phyloP scores from a whole-genome alignment of 345 rosid genomes.

The Gossypium ekmanianum region DNA sequence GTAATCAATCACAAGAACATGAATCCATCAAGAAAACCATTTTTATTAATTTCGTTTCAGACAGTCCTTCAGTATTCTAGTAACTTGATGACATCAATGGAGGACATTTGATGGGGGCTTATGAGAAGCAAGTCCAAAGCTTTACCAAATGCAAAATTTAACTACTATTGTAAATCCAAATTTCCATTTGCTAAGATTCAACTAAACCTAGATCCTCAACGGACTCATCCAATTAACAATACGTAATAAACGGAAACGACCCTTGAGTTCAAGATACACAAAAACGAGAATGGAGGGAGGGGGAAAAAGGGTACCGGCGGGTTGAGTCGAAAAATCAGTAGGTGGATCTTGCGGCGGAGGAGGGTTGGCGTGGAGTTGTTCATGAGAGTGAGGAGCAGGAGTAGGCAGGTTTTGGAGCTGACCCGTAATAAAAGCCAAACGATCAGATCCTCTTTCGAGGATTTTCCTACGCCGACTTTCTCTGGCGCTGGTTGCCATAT shows the following conservation, averaged over 20 bases:
- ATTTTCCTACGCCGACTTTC: constrained; percentile 80
- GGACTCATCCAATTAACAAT: neutral
- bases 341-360: constrained; percentile 9
- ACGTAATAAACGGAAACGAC: neutral
- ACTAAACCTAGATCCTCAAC: neutral
- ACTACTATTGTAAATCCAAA: neutral
- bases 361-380: neutral
- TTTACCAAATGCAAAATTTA: neutral
- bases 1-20: constrained; percentile 3
- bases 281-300: neutral
- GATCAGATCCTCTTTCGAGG: constrained; percentile 72
- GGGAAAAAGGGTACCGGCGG: neutral
- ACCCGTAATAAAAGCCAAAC: constrained; percentile 76
- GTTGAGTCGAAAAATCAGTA: neutral
- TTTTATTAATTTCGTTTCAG: neutral
- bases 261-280: neutral
- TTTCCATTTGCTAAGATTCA: constrained; percentile 5
- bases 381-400: constrained; percentile 30
- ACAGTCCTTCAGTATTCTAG: neutral
- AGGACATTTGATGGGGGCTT: neutral
- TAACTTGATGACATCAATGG: neutral
- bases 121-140: neutral
- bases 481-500: constrained; percentile 48
- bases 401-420: constrained; percentile 38
- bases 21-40: neutral